phyloP scores from a whole-genome alignment of 306 rosid genomes.

The Vigna mungo region DNA sequence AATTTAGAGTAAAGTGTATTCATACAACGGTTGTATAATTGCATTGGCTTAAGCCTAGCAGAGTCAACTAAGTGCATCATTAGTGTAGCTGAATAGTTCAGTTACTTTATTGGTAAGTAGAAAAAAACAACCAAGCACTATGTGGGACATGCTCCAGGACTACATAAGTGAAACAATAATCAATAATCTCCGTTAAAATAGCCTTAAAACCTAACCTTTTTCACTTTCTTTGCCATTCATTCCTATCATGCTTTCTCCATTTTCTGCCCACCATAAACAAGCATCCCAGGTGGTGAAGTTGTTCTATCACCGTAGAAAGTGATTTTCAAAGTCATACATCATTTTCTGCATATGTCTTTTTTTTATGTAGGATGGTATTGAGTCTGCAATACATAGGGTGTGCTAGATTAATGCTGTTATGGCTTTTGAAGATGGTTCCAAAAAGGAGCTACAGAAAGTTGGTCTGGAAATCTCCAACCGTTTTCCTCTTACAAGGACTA shows the following conservation, averaged over 20 bases:
- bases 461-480: slow-evolving; percentile 52
- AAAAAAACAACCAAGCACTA: slow-evolving; percentile 40
- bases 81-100: slow-evolving; percentile 25
- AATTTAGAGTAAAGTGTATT: no score
- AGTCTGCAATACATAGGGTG: slow-evolving; percentile 16
- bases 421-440: slow-evolving; percentile 52
- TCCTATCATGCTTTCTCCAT: not conserved
- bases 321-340: slow-evolving; percentile 51
- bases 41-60: not conserved
- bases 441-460: slow-evolving; percentile 46
- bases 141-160: slow-evolving; percentile 45
- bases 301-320: slow-evolving; percentile 43
- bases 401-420: slow-evolving; percentile 36
- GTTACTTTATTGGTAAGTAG: slow-evolving; percentile 27
- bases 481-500: slow-evolving; percentile 54
- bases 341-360: slow-evolving; percentile 38
- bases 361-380: slow-evolving; percentile 43
- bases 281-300: slow-evolving; percentile 50
- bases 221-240: slow-evolving; percentile 45
- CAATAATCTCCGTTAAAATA: slow-evolving; percentile 50
- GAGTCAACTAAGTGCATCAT: not conserved
- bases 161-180: not conserved
- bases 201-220: slow-evolving; percentile 33
- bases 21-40: no score
- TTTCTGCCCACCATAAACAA: slow-evolving; percentile 43